Percentiles rank a stretch among this genome's conserved stretches.
Evolutionary conservation across 208 protist species (phyloP).

Genomic region (Phytomonas sp.): DNA sequence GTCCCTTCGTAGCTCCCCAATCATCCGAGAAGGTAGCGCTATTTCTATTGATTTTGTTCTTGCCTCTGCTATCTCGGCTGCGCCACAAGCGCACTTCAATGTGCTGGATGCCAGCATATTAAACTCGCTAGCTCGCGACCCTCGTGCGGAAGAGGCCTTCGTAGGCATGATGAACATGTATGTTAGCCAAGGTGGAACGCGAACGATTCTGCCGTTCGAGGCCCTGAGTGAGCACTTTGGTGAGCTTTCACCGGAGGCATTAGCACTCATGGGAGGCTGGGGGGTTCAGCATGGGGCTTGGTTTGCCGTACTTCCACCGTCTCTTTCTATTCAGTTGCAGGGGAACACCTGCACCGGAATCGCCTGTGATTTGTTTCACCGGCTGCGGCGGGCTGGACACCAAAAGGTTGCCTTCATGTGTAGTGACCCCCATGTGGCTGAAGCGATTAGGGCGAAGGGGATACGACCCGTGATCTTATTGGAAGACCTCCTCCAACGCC

Average conservation of each 20-base stretch:
- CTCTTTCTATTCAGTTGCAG: slow-evolving; percentile 44
- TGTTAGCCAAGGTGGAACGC: slow-evolving; percentile 33
- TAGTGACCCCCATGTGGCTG: slow-evolving; percentile 22
- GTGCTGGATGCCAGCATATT: slow-evolving; percentile 40
- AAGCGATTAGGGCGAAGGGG: slow-evolving; percentile 20
- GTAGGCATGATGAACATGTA: slow-evolving; percentile 78
- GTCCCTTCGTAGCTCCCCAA: background rate
- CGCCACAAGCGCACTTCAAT: slow-evolving; percentile 32
- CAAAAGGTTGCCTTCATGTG: slow-evolving; percentile 49
- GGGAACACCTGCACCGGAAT: slow-evolving; percentile 8
- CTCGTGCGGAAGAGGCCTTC: slow-evolving; percentile 37
- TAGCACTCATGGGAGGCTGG: slow-evolving; percentile 34
- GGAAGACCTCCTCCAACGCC: slow-evolving; percentile 17
- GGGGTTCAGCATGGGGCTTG: slow-evolving; percentile 24
- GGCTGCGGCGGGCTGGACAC: slow-evolving; percentile 27
- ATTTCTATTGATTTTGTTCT: background rate
- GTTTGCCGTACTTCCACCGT: slow-evolving; percentile 49
- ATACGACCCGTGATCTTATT: slow-evolving; percentile 39
- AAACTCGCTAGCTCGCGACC: slow-evolving; percentile 23
- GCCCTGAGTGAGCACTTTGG: slow-evolving; percentile 16
- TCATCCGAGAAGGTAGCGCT: background rate
- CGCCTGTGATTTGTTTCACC: slow-evolving; percentile 34
- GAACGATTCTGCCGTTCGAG: slow-evolving; percentile 50
- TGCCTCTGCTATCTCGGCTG: background rate
- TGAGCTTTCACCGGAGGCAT: slow-evolving; percentile 11